phyloP scores from a whole-genome alignment of 2,329 filamentous ascomycete species.

The Teratosphaeria zuluensis region DNA sequence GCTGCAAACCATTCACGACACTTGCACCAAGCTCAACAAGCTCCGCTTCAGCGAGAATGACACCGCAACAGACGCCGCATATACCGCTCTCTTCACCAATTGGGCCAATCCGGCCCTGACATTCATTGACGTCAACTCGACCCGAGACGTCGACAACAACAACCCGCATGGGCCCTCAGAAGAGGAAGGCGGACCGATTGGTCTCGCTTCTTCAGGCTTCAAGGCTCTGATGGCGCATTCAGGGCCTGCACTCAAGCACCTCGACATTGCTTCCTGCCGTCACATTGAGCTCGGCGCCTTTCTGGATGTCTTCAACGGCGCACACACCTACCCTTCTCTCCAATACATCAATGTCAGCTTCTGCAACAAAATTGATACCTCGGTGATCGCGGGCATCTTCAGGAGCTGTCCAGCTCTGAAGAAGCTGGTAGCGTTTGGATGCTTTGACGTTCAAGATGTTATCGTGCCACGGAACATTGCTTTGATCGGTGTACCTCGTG shows the following conservation, averaged over 20 bases:
- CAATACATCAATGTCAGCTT: slow-evolving; percentile 55
- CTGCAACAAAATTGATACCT: slow-evolving; percentile 46
- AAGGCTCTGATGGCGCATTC: slow-evolving; percentile 77
- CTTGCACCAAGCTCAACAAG: slow-evolving; percentile 61
- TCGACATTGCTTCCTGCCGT: slow-evolving; percentile 77
- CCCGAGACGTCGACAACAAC: slow-evolving; percentile 64
- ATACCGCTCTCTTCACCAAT: slow-evolving; percentile 59
- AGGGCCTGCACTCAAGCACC: slow-evolving; percentile 50
- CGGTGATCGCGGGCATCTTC: slow-evolving; percentile 44
- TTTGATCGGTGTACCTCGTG: slow-evolving; percentile 50
- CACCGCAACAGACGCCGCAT: slow-evolving; percentile 64
- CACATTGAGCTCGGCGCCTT: slow-evolving; percentile 68
- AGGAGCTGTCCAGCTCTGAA: slow-evolving; percentile 38
- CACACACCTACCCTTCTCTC: slow-evolving; percentile 58
- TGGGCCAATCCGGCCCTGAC: slow-evolving; percentile 67
- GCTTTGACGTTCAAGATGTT: slow-evolving; percentile 49
- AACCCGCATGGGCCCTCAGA: slow-evolving; percentile 55
- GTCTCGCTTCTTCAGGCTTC: slow-evolving; percentile 68
- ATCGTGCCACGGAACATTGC: slow-evolving; percentile 48
- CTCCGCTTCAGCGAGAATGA: slow-evolving; percentile 74
- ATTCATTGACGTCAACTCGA: slow-evolving; percentile 66
- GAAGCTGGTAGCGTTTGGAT: slow-evolving; percentile 52
- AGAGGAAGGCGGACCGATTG: slow-evolving; percentile 38
- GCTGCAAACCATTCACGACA: slow-evolving; percentile 58
- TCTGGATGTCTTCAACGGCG: slow-evolving; percentile 58